phyloP scores from a whole-genome alignment of 768 basidiomycete genomes.

The Rhizopogon rudus region DNA sequence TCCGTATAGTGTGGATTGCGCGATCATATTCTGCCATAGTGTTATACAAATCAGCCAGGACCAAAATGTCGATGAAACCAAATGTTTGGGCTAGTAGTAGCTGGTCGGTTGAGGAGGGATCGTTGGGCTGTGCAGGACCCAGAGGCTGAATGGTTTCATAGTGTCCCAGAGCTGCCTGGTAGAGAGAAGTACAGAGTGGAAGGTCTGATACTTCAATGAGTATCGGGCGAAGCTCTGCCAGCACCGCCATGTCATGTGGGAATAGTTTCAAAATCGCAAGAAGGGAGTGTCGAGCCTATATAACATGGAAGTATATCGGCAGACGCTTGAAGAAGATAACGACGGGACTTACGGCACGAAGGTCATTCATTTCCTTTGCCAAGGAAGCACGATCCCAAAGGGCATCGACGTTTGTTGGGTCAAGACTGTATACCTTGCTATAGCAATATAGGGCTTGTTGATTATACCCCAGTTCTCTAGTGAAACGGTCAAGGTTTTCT shows the following conservation, averaged over 20 bases:
- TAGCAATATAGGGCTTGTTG: conserved; percentile 94
- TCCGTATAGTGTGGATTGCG: conserved; percentile 64
- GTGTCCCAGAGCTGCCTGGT: conserved; percentile 70
- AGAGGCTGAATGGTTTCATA: conserved; percentile 39
- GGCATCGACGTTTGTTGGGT: conserved; percentile 78
- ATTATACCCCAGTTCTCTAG: conserved; percentile 58
- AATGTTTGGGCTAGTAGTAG: conserved; percentile 10
- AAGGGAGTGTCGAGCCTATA: conserved; percentile 23
- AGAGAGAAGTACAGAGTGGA: conserved; percentile 56
- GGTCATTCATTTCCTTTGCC: conserved; percentile 70
- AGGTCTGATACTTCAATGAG: conserved; percentile 69
- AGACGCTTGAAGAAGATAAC: background rate
- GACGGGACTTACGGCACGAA: conserved; percentile 48
- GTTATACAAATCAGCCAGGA: conserved; percentile 82
- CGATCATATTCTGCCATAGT: conserved; percentile 61
- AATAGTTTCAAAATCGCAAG: conserved; percentile 57
- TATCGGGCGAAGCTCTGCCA: conserved; percentile 73
- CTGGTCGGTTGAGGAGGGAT: conserved; percentile 11
- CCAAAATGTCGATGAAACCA: conserved; percentile 54
- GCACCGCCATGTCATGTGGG: conserved; percentile 75
- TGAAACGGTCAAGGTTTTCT: background rate
- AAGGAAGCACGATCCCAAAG: conserved; percentile 87
- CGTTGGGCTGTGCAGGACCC: conserved; percentile 40
- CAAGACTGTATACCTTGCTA: conserved; percentile 71
- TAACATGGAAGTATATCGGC: background rate